phyloP scores from a whole-genome alignment of 208 protist species.

The Trypanosoma mega region DNA sequence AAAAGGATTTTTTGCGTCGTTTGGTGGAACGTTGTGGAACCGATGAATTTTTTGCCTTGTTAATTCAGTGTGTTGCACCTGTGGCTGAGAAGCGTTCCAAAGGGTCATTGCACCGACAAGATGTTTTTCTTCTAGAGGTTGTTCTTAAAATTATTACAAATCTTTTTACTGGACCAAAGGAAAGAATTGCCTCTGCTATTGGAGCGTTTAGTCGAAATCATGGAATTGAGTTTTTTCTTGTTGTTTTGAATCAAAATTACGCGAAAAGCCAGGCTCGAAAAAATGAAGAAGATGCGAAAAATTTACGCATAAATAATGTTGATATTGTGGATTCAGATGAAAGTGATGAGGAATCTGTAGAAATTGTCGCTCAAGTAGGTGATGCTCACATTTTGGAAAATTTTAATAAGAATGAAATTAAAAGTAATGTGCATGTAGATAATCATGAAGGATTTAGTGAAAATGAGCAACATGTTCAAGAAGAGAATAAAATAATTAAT shows the following conservation, averaged over 20 bases:
- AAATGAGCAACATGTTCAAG: background rate
- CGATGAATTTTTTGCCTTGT: constrained; percentile 81
- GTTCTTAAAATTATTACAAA: constrained; percentile 65
- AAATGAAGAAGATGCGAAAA: constrained; percentile 2
- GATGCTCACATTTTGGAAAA: background rate
- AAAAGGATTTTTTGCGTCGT: constrained; percentile 61
- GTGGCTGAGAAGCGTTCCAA: constrained; percentile 67
- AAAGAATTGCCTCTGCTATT: constrained; percentile 43
- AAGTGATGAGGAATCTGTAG: background rate
- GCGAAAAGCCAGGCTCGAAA: constrained; percentile 30
- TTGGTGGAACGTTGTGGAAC: constrained; percentile 68
- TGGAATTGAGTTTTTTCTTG: constrained; percentile 80
- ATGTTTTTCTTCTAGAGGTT: constrained; percentile 77
- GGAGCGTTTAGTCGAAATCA: constrained; percentile 83
- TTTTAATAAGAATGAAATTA: background rate
- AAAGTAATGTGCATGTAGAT: constrained; percentile 11
- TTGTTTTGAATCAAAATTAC: constrained; percentile 86
- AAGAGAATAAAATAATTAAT: constrained; percentile 1
- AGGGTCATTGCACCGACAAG: constrained; percentile 42
- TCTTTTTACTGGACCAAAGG: constrained; percentile 48
- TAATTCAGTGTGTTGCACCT: constrained; percentile 76
- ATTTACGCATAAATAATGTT: background rate
- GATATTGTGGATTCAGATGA: background rate
- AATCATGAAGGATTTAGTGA: constrained; percentile 14
- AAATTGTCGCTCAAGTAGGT: background rate